phyloP scores from a whole-genome alignment of 768 basidiomycete genomes.

The Brasilioporus rufonigricans region DNA sequence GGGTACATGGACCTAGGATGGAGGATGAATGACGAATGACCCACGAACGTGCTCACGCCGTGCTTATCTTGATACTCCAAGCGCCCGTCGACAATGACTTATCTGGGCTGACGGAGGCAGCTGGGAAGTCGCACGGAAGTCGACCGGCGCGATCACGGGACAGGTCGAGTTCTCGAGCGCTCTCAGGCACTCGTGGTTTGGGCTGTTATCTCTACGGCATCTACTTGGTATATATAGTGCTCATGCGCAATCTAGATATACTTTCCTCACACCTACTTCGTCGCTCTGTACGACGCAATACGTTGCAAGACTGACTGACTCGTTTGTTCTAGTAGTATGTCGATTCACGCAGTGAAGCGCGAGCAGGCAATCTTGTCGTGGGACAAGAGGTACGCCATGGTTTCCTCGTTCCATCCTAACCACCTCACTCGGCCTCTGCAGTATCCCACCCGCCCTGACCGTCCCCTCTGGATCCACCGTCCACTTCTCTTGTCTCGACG shows the following conservation, averaged over 20 bases:
- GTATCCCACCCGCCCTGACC: too few relatives aligned
- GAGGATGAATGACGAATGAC: neutral
- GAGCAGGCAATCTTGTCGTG: neutral
- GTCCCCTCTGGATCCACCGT: too few relatives aligned
- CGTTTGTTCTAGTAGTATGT: neutral
- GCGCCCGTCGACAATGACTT: neutral
- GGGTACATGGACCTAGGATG: conserved; percentile 3
- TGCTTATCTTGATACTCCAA: neutral
- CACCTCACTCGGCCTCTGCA: too few relatives aligned
- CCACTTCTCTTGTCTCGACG: too few relatives aligned
- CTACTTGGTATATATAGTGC: conserved; percentile 7
- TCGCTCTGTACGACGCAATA: too few relatives aligned
- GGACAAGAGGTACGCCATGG: neutral
- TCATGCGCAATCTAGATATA: conserved; percentile 10
- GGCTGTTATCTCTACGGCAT: neutral
- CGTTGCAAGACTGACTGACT: neutral
- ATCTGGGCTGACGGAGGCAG: too few relatives aligned
- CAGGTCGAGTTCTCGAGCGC: neutral
- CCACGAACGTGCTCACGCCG: neutral
- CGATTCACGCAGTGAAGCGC: neutral
- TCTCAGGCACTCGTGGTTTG: neutral
- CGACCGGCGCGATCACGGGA: neutral
- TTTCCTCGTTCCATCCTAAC: too few relatives aligned
- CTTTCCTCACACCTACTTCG: neutral
- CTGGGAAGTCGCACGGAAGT: neutral